Conservation (phyloP, 176 grass and related monocot species). For the Elymus sibiricus region DNA sequence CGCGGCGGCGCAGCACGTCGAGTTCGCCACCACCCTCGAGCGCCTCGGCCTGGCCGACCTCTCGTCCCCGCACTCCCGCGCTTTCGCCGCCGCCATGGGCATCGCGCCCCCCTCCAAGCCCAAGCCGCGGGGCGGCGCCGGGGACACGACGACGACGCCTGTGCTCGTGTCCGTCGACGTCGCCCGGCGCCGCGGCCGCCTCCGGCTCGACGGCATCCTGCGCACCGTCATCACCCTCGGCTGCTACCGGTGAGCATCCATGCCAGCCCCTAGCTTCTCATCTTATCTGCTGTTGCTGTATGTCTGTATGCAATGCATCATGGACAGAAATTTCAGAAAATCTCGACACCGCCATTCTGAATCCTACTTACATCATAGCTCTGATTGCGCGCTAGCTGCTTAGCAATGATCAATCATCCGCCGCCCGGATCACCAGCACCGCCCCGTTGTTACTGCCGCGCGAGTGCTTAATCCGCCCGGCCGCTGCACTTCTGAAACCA, state of each 20-base stretch:
- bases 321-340: too few relatives aligned
- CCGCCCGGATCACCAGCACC: too few relatives aligned
- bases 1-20: constrained; percentile 52
- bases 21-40: constrained; percentile 68
- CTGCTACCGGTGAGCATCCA: constrained; percentile 48
- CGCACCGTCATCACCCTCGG: constrained; percentile 69
- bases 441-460: too few relatives aligned
- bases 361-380: too few relatives aligned
- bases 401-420: too few relatives aligned
- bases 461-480: too few relatives aligned
- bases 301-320: too few relatives aligned
- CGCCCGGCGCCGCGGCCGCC: constrained; percentile 49
- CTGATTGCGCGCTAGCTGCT: too few relatives aligned
- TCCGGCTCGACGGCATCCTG: constrained; percentile 71
- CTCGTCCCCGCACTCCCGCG: constrained; percentile 42
- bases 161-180: constrained; percentile 69
- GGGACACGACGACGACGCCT: not conserved
- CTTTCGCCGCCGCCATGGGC: constrained; percentile 62
- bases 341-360: too few relatives aligned
- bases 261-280: too few relatives aligned
- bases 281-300: not conserved
- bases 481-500: too few relatives aligned
- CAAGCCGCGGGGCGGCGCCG: not conserved
- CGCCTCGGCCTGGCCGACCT: constrained; percentile 63
- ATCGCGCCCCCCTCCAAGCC: not conserved